Percentiles rank a stretch among this genome's conserved stretches.
phyloP scores from a whole-genome alignment of 805 yeast genomes.

The Myxozyma mucilagina region DNA sequence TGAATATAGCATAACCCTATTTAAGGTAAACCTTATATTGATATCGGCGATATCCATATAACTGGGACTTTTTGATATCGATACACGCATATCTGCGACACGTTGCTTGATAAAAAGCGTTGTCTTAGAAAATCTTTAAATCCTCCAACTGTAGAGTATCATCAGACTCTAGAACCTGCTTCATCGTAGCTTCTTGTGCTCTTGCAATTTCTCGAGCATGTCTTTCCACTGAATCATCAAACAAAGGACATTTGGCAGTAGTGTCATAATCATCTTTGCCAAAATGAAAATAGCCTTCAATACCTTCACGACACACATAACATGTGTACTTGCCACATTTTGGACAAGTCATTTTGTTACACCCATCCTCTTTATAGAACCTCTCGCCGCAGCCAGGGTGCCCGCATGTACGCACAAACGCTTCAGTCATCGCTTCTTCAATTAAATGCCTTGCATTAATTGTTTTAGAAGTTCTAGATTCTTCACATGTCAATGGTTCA shows the following conservation, averaged over 20 bases:
- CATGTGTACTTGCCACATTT: not conserved
- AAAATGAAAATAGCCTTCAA: not conserved
- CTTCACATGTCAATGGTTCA: not conserved
- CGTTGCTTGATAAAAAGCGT: too few species aligned
- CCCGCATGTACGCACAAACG: slow-evolving; percentile 3
- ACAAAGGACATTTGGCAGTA: not conserved
- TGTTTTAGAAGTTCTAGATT: not conserved
- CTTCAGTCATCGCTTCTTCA: slow-evolving; percentile 15
- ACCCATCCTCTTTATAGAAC: slow-evolving; percentile 10
- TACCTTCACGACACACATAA: slow-evolving; percentile 1
- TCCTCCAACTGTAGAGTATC: too few species aligned
- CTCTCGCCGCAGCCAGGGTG: not conserved
- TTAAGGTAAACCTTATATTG: too few species aligned
- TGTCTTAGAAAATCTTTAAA: too few species aligned
- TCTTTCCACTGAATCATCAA: not conserved
- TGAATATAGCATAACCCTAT: too few species aligned
- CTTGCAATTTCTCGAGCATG: not conserved
- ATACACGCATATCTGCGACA: too few species aligned
- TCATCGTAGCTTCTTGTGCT: not conserved
- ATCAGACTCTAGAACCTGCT: not conserved
- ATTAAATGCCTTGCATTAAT: slow-evolving; percentile 4
- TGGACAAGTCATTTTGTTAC: slow-evolving; percentile 14
- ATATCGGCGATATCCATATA: too few species aligned
- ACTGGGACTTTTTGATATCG: too few species aligned
- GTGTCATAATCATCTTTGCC: not conserved